Percentiles rank a stretch among this genome's conserved stretches.
Evolutionary conservation across 805 yeast species (phyloP).

Genomic region (Teunomyces tritomae): DNA sequence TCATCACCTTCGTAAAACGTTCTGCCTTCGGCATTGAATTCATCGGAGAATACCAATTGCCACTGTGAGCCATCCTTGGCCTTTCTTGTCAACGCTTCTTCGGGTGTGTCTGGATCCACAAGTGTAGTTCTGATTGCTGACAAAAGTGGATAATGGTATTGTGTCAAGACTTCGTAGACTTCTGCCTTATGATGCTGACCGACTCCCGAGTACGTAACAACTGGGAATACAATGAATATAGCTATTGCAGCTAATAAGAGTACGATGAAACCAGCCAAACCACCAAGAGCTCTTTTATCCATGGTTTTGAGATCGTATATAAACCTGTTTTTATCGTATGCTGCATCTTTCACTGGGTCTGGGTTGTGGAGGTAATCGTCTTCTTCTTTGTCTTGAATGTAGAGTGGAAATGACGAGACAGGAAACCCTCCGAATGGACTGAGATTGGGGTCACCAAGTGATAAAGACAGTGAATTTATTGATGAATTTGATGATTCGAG

Average conservation of each 20-base stretch:
- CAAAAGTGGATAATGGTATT: constrained; percentile 56
- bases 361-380: constrained; percentile 31
- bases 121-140: constrained; percentile 57
- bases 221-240: constrained; percentile 23
- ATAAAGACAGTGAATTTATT: neutral
- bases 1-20: constrained; percentile 90
- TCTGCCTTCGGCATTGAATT: constrained; percentile 85
- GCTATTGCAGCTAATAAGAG: constrained; percentile 15
- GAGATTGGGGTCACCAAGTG: constrained; percentile 23
- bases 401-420: constrained; percentile 26
- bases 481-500: neutral
- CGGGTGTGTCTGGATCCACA: constrained; percentile 73
- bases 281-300: constrained; percentile 23
- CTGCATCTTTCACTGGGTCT: constrained; percentile 28
- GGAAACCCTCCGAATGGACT: constrained; percentile 31
- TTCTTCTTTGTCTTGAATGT: constrained; percentile 26
- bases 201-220: constrained; percentile 24
- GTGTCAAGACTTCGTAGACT: constrained; percentile 47
- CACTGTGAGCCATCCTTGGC: constrained; percentile 64
- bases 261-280: constrained; percentile 19
- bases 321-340: constrained; percentile 27
- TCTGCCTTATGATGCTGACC: constrained; percentile 19
- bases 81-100: constrained; percentile 44
- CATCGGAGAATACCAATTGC: constrained; percentile 85
- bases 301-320: constrained; percentile 21